A percentile compares a stretch with the other conserved stretches of the same genome.
Conservation (phyloP, 805 yeast genomes). For the Clavispora asparagi region DNA sequence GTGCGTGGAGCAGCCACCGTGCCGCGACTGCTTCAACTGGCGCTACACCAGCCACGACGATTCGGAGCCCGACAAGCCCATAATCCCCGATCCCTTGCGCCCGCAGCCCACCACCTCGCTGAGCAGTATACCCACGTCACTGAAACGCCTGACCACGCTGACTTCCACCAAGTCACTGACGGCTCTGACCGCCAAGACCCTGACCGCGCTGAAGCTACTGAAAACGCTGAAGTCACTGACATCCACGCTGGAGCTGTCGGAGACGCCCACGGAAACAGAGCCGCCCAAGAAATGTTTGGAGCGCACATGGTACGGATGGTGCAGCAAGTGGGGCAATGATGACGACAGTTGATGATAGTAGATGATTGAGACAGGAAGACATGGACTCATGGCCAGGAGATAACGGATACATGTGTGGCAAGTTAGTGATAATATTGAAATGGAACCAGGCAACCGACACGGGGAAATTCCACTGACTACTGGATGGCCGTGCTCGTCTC, state of each 20-base stretch:
- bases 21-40: constrained; percentile 92
- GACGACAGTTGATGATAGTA: constrained; percentile 11
- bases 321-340: constrained; percentile 42
- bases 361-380: no score
- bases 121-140: no score
- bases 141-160: no score
- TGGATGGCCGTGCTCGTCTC: no score
- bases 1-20: constrained; percentile 73
- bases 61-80: constrained; percentile 32
- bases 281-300: constrained; percentile 45
- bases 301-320: constrained; percentile 67
- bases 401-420: no score
- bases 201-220: constrained; percentile 5
- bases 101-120: constrained; percentile 14
- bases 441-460: no score
- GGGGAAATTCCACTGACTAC: no score
- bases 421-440: no score
- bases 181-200: not conserved
- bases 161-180: no score
- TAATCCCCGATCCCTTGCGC: constrained; percentile 32
- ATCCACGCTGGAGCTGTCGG: constrained; percentile 7
- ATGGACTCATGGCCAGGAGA: no score
- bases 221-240: not conserved
- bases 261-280: constrained; percentile 12
- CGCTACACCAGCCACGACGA: constrained; percentile 54